Evolutionary conservation across 768 basidiomycete genomes (phyloP).

Genomic region (Calocera cornea): DNA sequence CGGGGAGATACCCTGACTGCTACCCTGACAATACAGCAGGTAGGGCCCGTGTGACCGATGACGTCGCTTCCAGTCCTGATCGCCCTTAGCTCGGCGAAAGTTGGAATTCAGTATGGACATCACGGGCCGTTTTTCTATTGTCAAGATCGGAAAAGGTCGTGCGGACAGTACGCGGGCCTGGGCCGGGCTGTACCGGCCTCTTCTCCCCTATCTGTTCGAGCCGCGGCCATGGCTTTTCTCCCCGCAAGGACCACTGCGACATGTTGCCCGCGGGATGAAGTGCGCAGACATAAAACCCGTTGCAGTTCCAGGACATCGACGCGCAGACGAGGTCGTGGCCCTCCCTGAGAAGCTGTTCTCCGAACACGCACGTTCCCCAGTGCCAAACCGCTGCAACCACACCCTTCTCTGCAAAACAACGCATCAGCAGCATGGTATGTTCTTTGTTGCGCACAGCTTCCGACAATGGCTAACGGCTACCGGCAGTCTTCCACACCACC

Average conservation of each 20-base stretch:
- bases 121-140: neutral
- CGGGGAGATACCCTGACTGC: neutral
- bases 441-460: neutral
- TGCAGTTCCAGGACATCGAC: neutral
- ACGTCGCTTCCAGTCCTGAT: neutral
- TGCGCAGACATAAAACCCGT: neutral
- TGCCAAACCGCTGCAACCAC: neutral
- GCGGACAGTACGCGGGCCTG: neutral
- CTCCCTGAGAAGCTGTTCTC: neutral
- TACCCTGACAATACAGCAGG: neutral
- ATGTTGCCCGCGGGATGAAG: neutral
- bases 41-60: too few relatives aligned
- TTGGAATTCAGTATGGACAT: neutral
- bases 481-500: neutral
- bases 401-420: neutral
- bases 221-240: too few relatives aligned
- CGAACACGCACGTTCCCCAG: neutral
- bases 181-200: neutral
- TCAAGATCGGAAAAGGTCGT: neutral
- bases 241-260: neutral
- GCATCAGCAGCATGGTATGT: neutral
- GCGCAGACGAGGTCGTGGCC: neutral
- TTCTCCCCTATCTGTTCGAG: too few relatives aligned
- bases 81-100: neutral
- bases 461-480: neutral